Evolutionary conservation across 2,329 filamentous ascomycete species (phyloP).

Genomic region (Aspergillus tamarii): DNA sequence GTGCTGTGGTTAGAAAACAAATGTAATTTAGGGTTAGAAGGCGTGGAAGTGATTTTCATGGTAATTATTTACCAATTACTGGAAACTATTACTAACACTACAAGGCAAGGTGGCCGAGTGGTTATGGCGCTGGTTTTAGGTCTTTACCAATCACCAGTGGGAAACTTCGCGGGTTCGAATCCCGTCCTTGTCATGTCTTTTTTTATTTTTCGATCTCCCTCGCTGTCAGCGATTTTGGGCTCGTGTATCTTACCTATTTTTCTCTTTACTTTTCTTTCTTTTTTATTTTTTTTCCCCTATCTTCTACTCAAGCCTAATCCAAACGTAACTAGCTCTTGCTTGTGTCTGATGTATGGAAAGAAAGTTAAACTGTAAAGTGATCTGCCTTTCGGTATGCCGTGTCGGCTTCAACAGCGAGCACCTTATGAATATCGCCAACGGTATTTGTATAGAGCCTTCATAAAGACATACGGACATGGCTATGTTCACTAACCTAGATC

Average conservation of each 20-base stretch:
- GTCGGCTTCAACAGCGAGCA: too few relatives aligned
- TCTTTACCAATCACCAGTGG: conserved; percentile 8
- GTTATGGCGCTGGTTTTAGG: conserved; percentile 17
- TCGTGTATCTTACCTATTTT: too few relatives aligned
- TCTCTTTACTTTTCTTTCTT: neutral
- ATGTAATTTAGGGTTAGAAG: neutral
- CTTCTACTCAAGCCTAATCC: too few relatives aligned
- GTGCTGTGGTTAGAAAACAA: neutral
- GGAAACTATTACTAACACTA: neutral
- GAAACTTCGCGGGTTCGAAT: conserved; percentile 17
- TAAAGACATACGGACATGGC: too few relatives aligned
- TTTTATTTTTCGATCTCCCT: neutral
- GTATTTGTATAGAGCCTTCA: too few relatives aligned
- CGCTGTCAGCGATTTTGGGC: neutral
- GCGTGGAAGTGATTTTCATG: neutral
- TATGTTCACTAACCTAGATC: too few relatives aligned
- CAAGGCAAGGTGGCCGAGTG: conserved; percentile 15
- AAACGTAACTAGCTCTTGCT: too few relatives aligned
- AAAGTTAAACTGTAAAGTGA: too few relatives aligned
- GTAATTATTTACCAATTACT: rapidly evolving
- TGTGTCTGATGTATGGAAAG: too few relatives aligned
- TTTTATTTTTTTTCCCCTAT: neutral
- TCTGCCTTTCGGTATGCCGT: too few relatives aligned
- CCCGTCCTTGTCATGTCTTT: conserved; percentile 12
- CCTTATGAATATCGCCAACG: too few relatives aligned